Base-by-base conservation (phyloP, 2,329 filamentous ascomycete genomes). In the Exophiala lecanii-corni region DNA sequence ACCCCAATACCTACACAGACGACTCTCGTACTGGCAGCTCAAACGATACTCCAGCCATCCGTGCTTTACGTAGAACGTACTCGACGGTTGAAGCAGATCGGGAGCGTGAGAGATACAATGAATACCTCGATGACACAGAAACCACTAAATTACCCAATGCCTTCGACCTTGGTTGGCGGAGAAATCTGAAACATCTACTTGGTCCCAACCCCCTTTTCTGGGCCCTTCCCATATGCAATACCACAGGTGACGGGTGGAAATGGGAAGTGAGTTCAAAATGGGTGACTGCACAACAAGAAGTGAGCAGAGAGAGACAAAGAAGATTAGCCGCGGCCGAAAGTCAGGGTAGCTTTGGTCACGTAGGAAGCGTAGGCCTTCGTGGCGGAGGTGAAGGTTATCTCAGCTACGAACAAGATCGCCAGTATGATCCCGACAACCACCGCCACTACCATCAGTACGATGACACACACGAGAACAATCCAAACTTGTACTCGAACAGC, bases 61-160 rank as follows among this genome's bases (percentile, higher is more conserved):
- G 72, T 6, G 62, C 74, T 43, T 75, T 76, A 47, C 70, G 74
- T 15, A 39, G 47, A n/a, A 50, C 49, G n/a, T 55, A 56, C 32
- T 50, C 50, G 7, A 39, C 39, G 26, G 59, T 80, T 50, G 84
- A 89, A 61, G 73, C 75, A 17, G 70, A 77, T 43, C 74, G 82
- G 28, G 81, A 86, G 49, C 70, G 75, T 10, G 74, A 82, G 34
- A 75, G 84, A 50, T 89, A 91, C 58, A 75, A 84, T 51, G 75
- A 79, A 40, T 97, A 96, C 62, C 78, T 97, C 12, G 87, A 96
- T 60, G 89, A 97, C 62, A 77, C 88, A 61, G 89, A 96, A 63
- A 87, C 82, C 38, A 80, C 86, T 55, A 88, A 86, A 60, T 76
- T 98, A 18, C 92, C 92, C 1, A 89, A 92, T 59, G 92, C 89